phyloP scores from a whole-genome alignment of 352 stramenopile genomes.

The Phytophthora litchii region DNA sequence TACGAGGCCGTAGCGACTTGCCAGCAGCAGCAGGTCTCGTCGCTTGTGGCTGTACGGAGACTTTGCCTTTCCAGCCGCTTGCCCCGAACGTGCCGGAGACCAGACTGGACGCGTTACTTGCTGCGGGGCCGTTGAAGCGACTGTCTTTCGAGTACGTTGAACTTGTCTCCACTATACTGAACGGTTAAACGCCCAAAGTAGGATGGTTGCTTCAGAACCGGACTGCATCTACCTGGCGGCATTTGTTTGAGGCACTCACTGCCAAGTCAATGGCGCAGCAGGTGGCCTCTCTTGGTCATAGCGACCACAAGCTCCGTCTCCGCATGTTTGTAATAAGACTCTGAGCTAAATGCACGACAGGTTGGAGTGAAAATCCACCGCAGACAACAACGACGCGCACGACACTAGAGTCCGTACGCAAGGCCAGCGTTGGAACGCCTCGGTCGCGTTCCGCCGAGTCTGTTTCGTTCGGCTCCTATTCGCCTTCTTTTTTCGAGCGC shows the following conservation, averaged over 20 bases:
- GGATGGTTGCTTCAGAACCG: conserved; percentile 22
- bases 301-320: conserved; percentile 10
- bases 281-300: conserved; percentile 28
- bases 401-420: conserved; percentile 21
- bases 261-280: neutral
- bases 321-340: conserved; percentile 38
- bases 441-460: conserved; percentile 25
- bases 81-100: conserved; percentile 44
- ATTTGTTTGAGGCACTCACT: neutral
- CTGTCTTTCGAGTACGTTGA: conserved; percentile 13
- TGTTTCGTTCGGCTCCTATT: conserved; percentile 13
- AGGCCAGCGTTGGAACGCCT: conserved; percentile 28
- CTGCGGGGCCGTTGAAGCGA: conserved; percentile 11
- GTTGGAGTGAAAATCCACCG: conserved; percentile 21
- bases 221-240: conserved; percentile 8
- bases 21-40: conserved; percentile 39
- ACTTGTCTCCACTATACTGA: conserved; percentile 7
- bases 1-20: conserved; percentile 24
- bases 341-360: conserved; percentile 6
- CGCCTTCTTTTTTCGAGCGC: conserved; percentile 32
- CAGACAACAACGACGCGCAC: conserved; percentile 8
- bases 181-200: conserved; percentile 8
- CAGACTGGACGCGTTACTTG: conserved; percentile 35
- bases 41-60: conserved; percentile 39
- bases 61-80: conserved; percentile 50